A percentile compares a stretch with the other conserved stretches of the same genome.
These are phyloP conservation scores for Fusarium sp. DNA, from an alignment of 2,329 filamentous ascomycete genomes.

Conservation along the genomic window DNA sequence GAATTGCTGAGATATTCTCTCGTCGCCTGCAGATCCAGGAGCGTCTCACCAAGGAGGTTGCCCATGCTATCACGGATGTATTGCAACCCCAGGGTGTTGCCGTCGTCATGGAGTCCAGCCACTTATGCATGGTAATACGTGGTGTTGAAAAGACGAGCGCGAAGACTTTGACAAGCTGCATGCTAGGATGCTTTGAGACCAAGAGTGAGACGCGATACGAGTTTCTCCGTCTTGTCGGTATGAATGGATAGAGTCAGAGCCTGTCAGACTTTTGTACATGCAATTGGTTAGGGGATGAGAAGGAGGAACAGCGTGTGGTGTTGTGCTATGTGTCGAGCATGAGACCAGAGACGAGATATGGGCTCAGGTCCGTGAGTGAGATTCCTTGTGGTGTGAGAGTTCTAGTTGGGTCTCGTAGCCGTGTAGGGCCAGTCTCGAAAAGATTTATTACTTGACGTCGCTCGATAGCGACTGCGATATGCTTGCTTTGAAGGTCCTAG, in stretches of 20 bases:
- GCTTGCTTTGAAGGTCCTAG: too few relatives aligned
- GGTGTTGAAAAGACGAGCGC: slow-evolving; percentile 94
- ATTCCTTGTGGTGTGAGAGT: too few relatives aligned
- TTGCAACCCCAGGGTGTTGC: slow-evolving; percentile 94
- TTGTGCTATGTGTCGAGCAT: too few relatives aligned
- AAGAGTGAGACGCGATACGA: slow-evolving; percentile 95
- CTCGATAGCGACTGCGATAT: too few relatives aligned
- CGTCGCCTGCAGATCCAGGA: slow-evolving; percentile 96
- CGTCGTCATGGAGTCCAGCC: slow-evolving; percentile 96
- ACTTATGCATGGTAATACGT: slow-evolving; percentile 98
- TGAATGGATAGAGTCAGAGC: slow-evolving; percentile 57
- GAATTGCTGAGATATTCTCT: slow-evolving; percentile 97
- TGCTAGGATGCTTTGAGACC: slow-evolving; percentile 93
- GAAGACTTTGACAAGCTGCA: slow-evolving; percentile 94
- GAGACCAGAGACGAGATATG: too few relatives aligned
- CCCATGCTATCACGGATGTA: slow-evolving; percentile 93
- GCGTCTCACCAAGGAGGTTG: slow-evolving; percentile 94
- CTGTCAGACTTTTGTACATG: background rate
- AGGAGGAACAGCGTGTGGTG: too few relatives aligned
- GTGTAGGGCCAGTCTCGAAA: too few relatives aligned
- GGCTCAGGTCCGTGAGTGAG: too few relatives aligned
- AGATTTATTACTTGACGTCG: too few relatives aligned
- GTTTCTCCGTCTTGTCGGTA: slow-evolving; percentile 83
- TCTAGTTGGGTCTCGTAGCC: too few relatives aligned
- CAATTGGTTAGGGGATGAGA: too few relatives aligned